phyloP scores from a whole-genome alignment of 2,329 filamentous ascomycete genomes.

The Ramularia endophylla region DNA sequence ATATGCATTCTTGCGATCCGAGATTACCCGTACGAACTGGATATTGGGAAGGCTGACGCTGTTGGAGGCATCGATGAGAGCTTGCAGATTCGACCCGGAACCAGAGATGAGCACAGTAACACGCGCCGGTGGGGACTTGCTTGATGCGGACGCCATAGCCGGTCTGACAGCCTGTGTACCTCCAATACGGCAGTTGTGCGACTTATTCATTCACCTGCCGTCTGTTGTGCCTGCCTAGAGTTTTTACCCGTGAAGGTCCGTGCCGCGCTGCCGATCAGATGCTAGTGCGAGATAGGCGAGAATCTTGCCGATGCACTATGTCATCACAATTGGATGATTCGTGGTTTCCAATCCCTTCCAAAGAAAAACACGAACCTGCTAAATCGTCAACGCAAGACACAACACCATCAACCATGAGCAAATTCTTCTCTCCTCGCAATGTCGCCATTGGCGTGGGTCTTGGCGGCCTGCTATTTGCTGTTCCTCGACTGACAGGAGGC shows the following conservation, averaged over 20 bases:
- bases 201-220: too few species aligned
- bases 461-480: slow-evolving; percentile 19
- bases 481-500: slow-evolving; percentile 5
- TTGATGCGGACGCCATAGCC: neutral
- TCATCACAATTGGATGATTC: too few species aligned
- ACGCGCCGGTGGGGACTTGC: slow-evolving; percentile 12
- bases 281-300: too few species aligned
- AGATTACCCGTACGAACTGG: slow-evolving; percentile 58
- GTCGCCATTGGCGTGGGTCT: slow-evolving; percentile 25
- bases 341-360: too few species aligned
- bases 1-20: slow-evolving; percentile 59
- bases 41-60: slow-evolving; percentile 44
- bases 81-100: slow-evolving; percentile 73
- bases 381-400: too few species aligned
- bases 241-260: too few species aligned
- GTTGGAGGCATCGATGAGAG: slow-evolving; percentile 59
- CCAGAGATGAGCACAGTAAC: slow-evolving; percentile 53
- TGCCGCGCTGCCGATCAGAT: too few species aligned
- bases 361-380: too few species aligned
- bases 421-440: slow-evolving; percentile 26
- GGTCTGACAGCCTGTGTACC: too few species aligned
- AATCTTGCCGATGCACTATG: too few species aligned
- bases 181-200: neutral
- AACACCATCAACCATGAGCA: slow-evolving; percentile 17
- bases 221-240: too few species aligned